Evolutionary conservation across 2,329 filamentous ascomycete genomes (phyloP).

Genomic region (Cercospora canescens): DNA sequence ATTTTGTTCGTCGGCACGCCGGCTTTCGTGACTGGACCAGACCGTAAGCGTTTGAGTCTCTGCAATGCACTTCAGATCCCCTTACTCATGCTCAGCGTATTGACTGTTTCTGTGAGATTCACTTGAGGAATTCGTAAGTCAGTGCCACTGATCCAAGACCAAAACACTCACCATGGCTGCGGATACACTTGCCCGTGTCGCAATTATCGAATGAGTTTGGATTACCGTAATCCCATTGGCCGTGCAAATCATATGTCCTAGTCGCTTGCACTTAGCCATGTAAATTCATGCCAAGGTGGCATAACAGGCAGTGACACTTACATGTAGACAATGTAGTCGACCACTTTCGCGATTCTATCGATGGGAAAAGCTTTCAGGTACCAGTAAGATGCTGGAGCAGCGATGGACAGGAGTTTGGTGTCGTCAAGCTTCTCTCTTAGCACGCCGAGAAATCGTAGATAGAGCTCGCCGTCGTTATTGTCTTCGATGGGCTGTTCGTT

Average conservation of each 20-base stretch:
- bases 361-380: background rate
- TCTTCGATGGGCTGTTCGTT: background rate
- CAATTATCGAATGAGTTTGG: background rate
- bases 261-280: background rate
- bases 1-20: background rate
- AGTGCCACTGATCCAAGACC: background rate
- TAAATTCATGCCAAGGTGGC: background rate
- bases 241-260: background rate
- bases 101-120: background rate
- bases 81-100: background rate
- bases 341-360: background rate
- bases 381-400: background rate
- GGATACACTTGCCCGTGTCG: background rate
- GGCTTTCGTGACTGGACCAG: background rate
- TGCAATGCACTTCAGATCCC: background rate
- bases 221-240: background rate
- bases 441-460: background rate
- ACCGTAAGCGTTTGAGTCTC: background rate
- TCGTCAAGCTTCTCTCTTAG: background rate
- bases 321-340: background rate
- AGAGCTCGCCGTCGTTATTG: background rate
- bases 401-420: background rate
- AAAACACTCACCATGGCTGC: background rate
- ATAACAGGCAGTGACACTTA: background rate
- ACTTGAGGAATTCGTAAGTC: background rate